A percentile compares a stretch with the other conserved stretches of the same genome.
Evolutionary conservation across 345 rosid genomes (phyloP).

Genomic region (Gossypium herbaceum): DNA sequence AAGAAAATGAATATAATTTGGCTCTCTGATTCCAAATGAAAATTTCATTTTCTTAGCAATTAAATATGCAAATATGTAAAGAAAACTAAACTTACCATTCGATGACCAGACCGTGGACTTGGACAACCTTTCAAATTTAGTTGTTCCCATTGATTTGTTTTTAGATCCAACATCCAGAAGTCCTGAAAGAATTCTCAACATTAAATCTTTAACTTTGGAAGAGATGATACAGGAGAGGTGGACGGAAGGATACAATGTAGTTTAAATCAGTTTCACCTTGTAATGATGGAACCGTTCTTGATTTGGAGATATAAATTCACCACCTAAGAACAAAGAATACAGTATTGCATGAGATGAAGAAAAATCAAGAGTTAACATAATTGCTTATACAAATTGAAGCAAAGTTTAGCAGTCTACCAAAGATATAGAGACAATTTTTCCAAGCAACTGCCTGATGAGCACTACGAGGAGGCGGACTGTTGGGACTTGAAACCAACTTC

Average conservation of each 20-base stretch:
- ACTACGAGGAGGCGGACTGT: constrained; percentile 97
- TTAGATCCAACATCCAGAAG: constrained; percentile 89
- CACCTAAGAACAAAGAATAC: constrained; percentile 46
- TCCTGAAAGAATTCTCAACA: constrained; percentile 42
- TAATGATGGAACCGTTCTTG: constrained; percentile 97
- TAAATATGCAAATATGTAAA: background rate
- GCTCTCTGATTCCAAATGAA: background rate
- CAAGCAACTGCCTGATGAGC: constrained; percentile 96
- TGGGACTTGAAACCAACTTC: constrained; percentile 86
- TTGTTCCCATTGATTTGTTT: constrained; percentile 95
- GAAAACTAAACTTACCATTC: constrained; percentile 58
- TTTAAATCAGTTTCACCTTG: constrained; percentile 46
- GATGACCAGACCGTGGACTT: constrained; percentile 92
- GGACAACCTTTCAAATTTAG: constrained; percentile 88
- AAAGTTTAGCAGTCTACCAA: constrained; percentile 45
- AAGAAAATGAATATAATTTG: background rate
- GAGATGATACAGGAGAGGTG: background rate
- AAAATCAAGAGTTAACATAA: background rate
- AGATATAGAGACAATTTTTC: constrained; percentile 92
- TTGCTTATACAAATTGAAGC: constrained; percentile 1
- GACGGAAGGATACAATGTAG: background rate
- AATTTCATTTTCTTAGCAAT: constrained; percentile 4
- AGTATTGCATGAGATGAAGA: background rate
- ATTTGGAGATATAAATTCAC: constrained; percentile 95
- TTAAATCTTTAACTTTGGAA: background rate